phyloP scores from a whole-genome alignment of 768 basidiomycete genomes.

The Russula emetica region DNA sequence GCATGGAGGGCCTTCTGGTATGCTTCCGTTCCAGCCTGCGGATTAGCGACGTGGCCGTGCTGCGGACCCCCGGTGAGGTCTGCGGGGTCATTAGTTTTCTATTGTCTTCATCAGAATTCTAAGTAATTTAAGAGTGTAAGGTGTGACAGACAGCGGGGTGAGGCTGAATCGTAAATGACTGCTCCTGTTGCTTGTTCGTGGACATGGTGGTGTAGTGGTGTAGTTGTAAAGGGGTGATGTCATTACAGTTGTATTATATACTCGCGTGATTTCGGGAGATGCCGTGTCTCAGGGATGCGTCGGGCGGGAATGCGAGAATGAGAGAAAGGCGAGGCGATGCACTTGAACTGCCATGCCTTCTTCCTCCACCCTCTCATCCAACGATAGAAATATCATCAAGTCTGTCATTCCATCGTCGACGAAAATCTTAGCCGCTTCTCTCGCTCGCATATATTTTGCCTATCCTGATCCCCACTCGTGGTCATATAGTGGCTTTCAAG shows the following conservation, averaged over 20 bases:
- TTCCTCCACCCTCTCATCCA: constrained; percentile 60
- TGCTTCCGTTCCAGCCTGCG: constrained; percentile 35
- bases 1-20: constrained; percentile 38
- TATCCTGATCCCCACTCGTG: constrained; percentile 71
- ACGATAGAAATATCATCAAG: constrained; percentile 78
- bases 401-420: constrained; percentile 48
- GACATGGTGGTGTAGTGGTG: not conserved
- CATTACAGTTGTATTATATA: not conserved
- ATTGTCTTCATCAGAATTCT: not conserved
- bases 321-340: not conserved
- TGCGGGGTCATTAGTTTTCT: constrained; percentile 57
- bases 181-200: constrained; percentile 24
- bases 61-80: constrained; percentile 39
- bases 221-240: not conserved
- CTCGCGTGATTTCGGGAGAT: not conserved
- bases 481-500: constrained; percentile 85
- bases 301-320: not conserved
- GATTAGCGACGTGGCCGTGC: constrained; percentile 33
- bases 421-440: constrained; percentile 78
- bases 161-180: constrained; percentile 41
- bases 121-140: not conserved
- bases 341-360: constrained; percentile 55
- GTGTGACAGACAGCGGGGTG: constrained; percentile 26
- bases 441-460: constrained; percentile 88
- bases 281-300: constrained; percentile 1